A percentile compares a stretch with the other conserved stretches of the same genome.
These are phyloP conservation scores for button mushroom (Agaricus bisporus) DNA, from an alignment of 768 basidiomycete genomes.

Conservation along the genomic window DNA sequence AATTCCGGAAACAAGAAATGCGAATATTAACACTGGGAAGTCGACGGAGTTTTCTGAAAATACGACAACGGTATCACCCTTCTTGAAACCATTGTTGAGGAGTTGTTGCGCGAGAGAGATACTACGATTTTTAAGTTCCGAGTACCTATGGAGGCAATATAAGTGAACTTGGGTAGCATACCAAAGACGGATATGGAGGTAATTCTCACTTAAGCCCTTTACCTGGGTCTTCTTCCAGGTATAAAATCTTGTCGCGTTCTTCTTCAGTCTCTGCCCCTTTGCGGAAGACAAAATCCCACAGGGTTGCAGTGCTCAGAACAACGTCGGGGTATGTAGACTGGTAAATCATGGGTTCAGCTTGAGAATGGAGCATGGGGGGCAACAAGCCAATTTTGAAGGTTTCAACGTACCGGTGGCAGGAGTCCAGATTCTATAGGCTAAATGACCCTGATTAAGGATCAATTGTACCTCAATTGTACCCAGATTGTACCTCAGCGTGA, in stretches of 20 bases:
- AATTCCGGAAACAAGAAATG: neutral
- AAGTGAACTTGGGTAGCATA: neutral
- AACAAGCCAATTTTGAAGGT: neutral
- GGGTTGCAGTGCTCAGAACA: neutral
- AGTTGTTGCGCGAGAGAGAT: neutral
- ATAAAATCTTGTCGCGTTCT: neutral
- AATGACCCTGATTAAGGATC: too few relatives aligned
- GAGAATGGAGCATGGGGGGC: neutral
- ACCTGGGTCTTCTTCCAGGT: neutral
- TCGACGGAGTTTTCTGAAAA: slow-evolving; percentile 3
- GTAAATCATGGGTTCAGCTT: neutral
- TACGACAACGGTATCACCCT: neutral
- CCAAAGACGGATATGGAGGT: neutral
- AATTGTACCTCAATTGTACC: too few relatives aligned
- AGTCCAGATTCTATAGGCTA: too few relatives aligned
- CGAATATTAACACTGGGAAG: neutral
- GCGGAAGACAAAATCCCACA: slow-evolving; percentile 3
- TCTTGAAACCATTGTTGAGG: neutral
- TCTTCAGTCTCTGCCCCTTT: neutral
- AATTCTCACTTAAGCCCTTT: neutral
- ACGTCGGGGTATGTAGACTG: neutral
- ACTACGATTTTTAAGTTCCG: neutral
- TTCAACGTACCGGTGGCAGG: too few relatives aligned
- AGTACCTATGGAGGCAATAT: neutral
- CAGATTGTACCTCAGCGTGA: too few relatives aligned